Conservation (phyloP, 176 grass and related monocot species). For the Oryza glaberrima region DNA sequence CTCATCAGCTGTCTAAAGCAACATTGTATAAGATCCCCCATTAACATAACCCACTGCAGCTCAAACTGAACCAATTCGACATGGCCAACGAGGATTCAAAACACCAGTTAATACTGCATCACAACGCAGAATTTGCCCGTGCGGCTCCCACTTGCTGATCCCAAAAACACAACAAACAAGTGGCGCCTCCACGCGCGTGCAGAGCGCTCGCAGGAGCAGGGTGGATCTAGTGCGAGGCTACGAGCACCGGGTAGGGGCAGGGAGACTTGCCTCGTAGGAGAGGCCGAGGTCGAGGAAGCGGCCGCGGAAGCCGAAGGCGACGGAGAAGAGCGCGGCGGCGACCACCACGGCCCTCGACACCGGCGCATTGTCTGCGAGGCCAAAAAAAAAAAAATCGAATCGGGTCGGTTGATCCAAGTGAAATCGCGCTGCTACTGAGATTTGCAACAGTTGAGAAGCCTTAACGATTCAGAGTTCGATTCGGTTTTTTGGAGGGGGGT, state of each 20-base stretch:
- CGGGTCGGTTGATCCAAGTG: neutral
- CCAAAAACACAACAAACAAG: neutral
- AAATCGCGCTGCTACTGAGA: neutral
- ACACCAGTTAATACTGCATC: neutral
- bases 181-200: neutral
- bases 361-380: conserved; percentile 77
- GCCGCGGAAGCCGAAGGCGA: conserved; percentile 64
- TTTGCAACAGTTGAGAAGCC: neutral
- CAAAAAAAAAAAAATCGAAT: conserved; percentile 11
- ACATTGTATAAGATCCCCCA: neutral
- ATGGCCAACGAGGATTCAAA: neutral
- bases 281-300: conserved; percentile 70
- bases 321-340: conserved; percentile 69
- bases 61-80: neutral
- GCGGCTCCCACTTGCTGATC: neutral
- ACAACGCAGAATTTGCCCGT: neutral
- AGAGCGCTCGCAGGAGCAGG: neutral
- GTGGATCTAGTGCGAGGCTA: neutral
- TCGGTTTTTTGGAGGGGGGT: neutral
- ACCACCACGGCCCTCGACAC: conserved; percentile 76
- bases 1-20: conserved; percentile 5
- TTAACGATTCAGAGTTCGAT: neutral
- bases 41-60: neutral
- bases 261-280: conserved; percentile 68
- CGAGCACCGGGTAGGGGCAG: neutral